Evolutionary conservation across 345 rosid genomes (phyloP), one percentile per base, ranked within the genome.

Genomic region (Triadica sebifera): DNA sequence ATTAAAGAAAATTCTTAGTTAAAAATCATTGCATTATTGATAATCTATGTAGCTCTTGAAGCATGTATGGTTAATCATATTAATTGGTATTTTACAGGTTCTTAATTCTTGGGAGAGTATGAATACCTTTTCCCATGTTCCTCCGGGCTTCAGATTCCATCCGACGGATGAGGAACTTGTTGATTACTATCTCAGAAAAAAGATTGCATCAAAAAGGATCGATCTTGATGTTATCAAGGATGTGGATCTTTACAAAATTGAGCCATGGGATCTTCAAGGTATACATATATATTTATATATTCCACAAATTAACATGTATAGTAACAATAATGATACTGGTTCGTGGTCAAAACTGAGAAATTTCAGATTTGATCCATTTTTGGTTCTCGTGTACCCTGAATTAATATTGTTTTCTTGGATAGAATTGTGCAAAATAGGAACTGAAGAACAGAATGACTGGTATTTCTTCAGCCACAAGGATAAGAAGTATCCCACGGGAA

Each of bases 401-500:
- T 4, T 58, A 58, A 58, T 58, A 8, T n/a, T 22, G 62, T 10
- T 34, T 62, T 47, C 4, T 59, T 57, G 46, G 11, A 12, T 51
- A 93, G 98, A 91, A 46, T 60, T 93, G 67, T 94, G 98, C 87
- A 91, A 81, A 76, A 82, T 92, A 66, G 98, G 97, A 75, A 89
- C 82, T 15, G 97, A 92, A 75, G 98, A 92, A 75, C 97, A 94
- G 78, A 88, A 79, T 65, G 99, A 96, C 6, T 96, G 99, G 99
- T 96, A 96, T 78, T 96, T 96, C 87, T 96, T 93, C 83, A 96
- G 99, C 83, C 99, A 96, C 73, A 93, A 93, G 75, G 98, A 96
- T 76, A 96, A 91, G 88, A 96, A 96, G 77, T 96, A 96, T 75
- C 98, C 99, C 8, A 96, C 99, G 0, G 98, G 98, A 74, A 94